Evolutionary conservation across 176 grass and related monocot genomes (phyloP).

Genomic region (Luzula sylvatica): DNA sequence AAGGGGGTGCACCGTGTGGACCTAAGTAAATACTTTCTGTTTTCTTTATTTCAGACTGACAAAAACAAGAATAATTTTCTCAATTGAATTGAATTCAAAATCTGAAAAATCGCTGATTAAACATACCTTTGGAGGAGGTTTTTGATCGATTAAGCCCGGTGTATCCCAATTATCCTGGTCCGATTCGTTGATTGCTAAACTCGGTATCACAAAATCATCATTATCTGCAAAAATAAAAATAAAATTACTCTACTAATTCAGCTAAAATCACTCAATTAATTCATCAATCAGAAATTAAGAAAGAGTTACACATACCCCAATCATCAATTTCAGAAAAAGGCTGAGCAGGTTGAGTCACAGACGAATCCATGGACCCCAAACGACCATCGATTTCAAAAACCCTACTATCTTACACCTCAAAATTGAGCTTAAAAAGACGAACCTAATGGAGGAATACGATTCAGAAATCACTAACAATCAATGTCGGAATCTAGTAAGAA

Average conservation of each 20-base stretch:
- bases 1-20: slow-evolving; percentile 70
- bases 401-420: slow-evolving; percentile 10
- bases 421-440: background rate
- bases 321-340: slow-evolving; percentile 36
- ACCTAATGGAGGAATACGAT: too few species aligned
- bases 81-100: background rate
- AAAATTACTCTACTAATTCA: background rate
- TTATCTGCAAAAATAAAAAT: slow-evolving; percentile 42
- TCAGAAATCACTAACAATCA: too few species aligned
- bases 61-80: too few species aligned
- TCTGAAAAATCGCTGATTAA: background rate
- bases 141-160: slow-evolving; percentile 31
- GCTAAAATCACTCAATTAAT: too few species aligned
- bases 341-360: slow-evolving; percentile 35
- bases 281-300: background rate
- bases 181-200: slow-evolving; percentile 52
- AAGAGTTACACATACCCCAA: slow-evolving; percentile 37
- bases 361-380: slow-evolving; percentile 59
- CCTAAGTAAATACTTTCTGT: slow-evolving; percentile 76
- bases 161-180: slow-evolving; percentile 52
- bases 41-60: slow-evolving; percentile 43
- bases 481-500: background rate
- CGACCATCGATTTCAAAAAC: slow-evolving; percentile 57
- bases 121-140: slow-evolving; percentile 50
- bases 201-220: slow-evolving; percentile 90